A percentile compares a stretch with the other conserved stretches of the same genome.
Evolutionary conservation across 768 basidiomycete genomes (phyloP).

Genomic region (Naganishia friedmannii): DNA sequence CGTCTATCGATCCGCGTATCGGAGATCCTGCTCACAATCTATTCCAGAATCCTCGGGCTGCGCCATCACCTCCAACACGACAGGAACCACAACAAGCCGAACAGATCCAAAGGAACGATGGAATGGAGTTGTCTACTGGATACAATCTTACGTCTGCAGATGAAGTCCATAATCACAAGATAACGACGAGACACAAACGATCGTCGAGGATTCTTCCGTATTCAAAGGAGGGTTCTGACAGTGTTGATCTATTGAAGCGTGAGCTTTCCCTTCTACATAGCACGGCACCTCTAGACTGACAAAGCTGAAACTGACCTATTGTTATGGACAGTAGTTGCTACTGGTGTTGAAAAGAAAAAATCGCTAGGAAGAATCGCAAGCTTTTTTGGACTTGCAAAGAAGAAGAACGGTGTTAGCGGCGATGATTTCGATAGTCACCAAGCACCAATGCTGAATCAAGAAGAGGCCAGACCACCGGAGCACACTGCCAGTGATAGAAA

Average conservation of each 20-base stretch:
- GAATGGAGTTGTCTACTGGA: not conserved
- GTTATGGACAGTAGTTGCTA: not conserved
- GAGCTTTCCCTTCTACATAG: not conserved
- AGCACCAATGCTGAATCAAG: not conserved
- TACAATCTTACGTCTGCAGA: not conserved
- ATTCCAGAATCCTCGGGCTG: conserved; percentile 2
- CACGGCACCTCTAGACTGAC: not conserved
- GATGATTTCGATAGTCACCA: not conserved
- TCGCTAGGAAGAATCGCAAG: not conserved
- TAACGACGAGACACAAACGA: not conserved
- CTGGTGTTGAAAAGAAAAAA: not conserved
- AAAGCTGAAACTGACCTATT: not conserved
- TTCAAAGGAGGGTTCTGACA: not conserved
- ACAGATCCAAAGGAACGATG: not conserved
- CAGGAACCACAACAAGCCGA: not conserved
- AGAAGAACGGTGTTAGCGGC: not conserved
- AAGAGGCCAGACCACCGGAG: not conserved
- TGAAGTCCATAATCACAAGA: not conserved
- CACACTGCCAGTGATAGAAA: not conserved
- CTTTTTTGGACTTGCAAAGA: conserved; percentile 10
- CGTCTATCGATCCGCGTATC: not conserved
- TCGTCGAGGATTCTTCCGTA: not conserved
- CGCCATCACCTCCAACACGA: not conserved
- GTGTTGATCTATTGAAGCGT: not conserved
- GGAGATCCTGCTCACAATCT: conserved; percentile 1